A percentile compares a stretch with the other conserved stretches of the same genome.
Conservation (phyloP, 257 asterid genomes). For the Solanum raphanifolium region DNA sequence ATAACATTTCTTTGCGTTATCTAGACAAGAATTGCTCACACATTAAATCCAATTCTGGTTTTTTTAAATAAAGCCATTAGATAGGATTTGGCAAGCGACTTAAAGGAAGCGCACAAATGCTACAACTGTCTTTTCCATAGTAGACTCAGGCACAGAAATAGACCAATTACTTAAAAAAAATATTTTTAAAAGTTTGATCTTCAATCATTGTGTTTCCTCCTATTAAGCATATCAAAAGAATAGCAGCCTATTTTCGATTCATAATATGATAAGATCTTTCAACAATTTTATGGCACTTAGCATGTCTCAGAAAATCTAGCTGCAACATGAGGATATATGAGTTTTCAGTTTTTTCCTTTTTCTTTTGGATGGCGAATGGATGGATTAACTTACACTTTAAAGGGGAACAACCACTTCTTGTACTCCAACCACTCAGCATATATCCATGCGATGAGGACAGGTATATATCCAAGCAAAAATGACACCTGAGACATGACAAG, state of each 20-base stretch:
- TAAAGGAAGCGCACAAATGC: not conserved
- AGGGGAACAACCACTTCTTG: constrained; percentile 42
- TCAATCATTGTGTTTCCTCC: not conserved
- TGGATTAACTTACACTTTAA: constrained; percentile 54
- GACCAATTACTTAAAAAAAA: not conserved
- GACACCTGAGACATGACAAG: constrained; percentile 58
- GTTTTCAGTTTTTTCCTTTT: not conserved
- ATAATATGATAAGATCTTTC: not conserved
- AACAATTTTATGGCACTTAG: not conserved
- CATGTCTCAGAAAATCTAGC: not conserved
- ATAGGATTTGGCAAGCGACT: not conserved
- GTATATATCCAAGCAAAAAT: constrained; percentile 73
- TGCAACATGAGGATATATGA: not conserved
- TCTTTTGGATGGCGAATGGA: not conserved
- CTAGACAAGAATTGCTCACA: not conserved
- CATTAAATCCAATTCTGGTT: not conserved
- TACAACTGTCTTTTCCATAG: not conserved
- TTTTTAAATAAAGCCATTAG: not conserved
- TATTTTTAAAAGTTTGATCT: not conserved
- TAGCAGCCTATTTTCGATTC: not conserved
- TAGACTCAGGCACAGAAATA: not conserved
- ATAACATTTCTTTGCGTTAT: not conserved
- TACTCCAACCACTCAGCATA: constrained; percentile 86
- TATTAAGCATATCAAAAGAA: not conserved
- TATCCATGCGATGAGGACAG: constrained; percentile 64